A percentile compares a stretch with the other conserved stretches of the same genome.
Evolutionary conservation across 495 filamentous ascomycete species (phyloP).

Genomic region (Recurvomyces mirabilis): DNA sequence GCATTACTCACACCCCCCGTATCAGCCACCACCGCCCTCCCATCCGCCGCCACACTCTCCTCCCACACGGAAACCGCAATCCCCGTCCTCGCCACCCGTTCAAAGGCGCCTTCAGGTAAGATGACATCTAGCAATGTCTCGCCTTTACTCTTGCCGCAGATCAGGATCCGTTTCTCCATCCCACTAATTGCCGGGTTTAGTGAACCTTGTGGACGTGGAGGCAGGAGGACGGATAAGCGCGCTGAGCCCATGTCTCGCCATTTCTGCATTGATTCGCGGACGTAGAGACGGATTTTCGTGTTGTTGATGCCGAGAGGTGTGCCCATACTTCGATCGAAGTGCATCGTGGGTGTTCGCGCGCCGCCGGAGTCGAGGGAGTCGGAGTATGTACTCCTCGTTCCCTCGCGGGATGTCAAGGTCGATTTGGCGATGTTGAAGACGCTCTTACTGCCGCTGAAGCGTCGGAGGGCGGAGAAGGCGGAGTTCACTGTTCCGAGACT

Average conservation of each 20-base stretch:
- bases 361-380: conserved; percentile 35
- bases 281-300: conserved; percentile 72
- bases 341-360: conserved; percentile 50
- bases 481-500: conserved; percentile 51
- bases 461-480: conserved; percentile 62
- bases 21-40: conserved; percentile 52
- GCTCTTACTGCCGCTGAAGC: conserved; percentile 50
- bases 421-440: conserved; percentile 68
- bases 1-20: conserved; percentile 61
- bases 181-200: conserved; percentile 22
- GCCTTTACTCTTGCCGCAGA: conserved; percentile 54
- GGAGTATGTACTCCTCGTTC: conserved; percentile 50
- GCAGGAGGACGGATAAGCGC: conserved; percentile 60
- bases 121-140: conserved; percentile 70
- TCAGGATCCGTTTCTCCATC: conserved; percentile 70
- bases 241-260: conserved; percentile 90
- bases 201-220: conserved; percentile 37
- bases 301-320: conserved; percentile 53
- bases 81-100: conserved; percentile 67
- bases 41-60: conserved; percentile 59
- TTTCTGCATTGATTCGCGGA: conserved; percentile 60
- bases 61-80: conserved; percentile 83
- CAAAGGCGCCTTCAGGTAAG: conserved; percentile 72
- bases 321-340: conserved; percentile 40
- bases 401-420: conserved; percentile 46